phyloP scores from a whole-genome alignment of 345 rosid species.

The Abelmoschus esculentus region DNA sequence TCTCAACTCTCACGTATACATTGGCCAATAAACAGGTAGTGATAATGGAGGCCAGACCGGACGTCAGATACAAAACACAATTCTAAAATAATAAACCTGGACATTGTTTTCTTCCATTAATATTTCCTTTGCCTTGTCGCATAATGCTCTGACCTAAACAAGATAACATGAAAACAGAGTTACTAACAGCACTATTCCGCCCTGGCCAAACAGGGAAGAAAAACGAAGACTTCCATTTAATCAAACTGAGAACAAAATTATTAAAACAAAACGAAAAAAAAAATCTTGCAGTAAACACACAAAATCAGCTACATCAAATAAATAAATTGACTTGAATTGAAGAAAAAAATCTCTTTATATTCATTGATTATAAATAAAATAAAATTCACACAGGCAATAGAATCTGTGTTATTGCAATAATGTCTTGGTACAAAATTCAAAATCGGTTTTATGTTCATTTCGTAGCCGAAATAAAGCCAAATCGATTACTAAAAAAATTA shows the following conservation, averaged over 20 bases:
- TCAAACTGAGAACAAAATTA: not conserved
- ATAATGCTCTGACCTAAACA: conserved; percentile 69
- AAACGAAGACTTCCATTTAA: not conserved
- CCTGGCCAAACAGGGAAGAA: not conserved
- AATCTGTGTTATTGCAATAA: not conserved
- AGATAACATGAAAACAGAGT: not conserved
- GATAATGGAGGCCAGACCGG: not conserved
- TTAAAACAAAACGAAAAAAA: not conserved
- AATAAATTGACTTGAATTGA: not conserved
- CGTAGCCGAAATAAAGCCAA: conserved; percentile 29
- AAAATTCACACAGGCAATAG: not conserved
- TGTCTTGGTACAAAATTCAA: not conserved
- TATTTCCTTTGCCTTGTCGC: conserved; percentile 98
- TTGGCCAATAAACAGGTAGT: not conserved
- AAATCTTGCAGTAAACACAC: not conserved
- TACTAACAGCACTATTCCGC: not conserved
- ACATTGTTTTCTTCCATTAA: conserved; percentile 98
- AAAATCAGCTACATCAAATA: not conserved
- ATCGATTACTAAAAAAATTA: not conserved
- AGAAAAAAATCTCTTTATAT: not conserved
- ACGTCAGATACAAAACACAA: not conserved
- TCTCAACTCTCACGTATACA: not conserved
- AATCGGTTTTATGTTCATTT: not conserved
- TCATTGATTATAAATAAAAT: not conserved
- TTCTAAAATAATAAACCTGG: conserved; percentile 47